Percentiles rank a stretch among this genome's conserved stretches.
Evolutionary conservation across 169 alveolate genomes (phyloP).

Genomic region (Plasmodium gallinaceum): DNA sequence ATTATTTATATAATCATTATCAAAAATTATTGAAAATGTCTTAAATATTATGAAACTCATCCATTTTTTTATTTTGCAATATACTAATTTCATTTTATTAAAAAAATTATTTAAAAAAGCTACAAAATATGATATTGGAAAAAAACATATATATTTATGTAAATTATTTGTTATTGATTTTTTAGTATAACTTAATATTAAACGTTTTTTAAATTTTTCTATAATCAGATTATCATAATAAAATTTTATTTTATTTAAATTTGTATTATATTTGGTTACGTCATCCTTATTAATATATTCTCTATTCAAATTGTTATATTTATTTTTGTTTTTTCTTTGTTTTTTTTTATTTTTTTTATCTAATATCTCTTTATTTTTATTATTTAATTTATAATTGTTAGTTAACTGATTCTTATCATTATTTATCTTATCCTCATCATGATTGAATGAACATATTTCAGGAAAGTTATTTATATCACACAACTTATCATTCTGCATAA

Average conservation of each 20-base stretch:
- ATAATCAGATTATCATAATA: not conserved
- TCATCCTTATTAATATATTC: not conserved
- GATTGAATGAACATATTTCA: not conserved
- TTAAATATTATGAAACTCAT: conserved; percentile 6
- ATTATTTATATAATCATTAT: not conserved
- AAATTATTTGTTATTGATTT: not conserved
- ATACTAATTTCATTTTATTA: not conserved
- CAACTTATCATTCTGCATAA: conserved; percentile 2
- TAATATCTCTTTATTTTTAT: not conserved
- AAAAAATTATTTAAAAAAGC: conserved; percentile 15
- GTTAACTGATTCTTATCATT: not conserved
- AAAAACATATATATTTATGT: conserved; percentile 5
- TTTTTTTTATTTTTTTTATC: not conserved
- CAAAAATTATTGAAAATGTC: not conserved
- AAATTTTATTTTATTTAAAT: not conserved
- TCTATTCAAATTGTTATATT: not conserved
- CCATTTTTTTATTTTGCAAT: conserved; percentile 18
- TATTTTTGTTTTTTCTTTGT: not conserved
- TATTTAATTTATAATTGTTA: not conserved
- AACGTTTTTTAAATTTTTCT: conserved; percentile 12
- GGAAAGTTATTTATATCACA: conserved; percentile 14
- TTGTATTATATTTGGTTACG: not conserved
- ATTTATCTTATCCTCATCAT: not conserved
- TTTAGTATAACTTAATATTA: not conserved
- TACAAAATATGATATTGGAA: conserved; percentile 1